Base-by-base conservation (phyloP, 805 yeast genomes). In the Yamadazyma olivae region DNA sequence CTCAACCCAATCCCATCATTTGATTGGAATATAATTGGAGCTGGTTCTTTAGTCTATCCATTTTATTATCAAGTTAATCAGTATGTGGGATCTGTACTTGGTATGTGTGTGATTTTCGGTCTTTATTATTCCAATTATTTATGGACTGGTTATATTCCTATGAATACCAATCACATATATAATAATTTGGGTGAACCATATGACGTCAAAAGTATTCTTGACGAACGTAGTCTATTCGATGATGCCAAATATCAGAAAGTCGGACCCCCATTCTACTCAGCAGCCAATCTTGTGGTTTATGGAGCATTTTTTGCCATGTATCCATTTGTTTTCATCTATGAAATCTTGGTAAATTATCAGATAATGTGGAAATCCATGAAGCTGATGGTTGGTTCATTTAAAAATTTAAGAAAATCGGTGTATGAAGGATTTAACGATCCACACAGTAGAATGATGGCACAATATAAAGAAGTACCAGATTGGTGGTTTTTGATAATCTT, bases 1-100 rank as follows among this genome's bases (percentile, higher is more conserved):
- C 38, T 75, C 30, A 77, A 75, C 48, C 81, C 81, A 7, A 47
- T 72, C 28, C 56, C 80, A 7, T 62, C 77, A 1, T 67, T 77
- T 50, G 83, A 77, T 32, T 76, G 81, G 56, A 74, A 73, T 53
- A 53, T 67, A 22, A 44, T 66, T 12, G 34, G 38, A 16, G 47
- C 53, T 23, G 35, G 46, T 4, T 49, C 62, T n/a, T 59, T 77
- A 53, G 49, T 67, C 6, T 37, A 61, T 9, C 83, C 83, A 13
- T 64, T 66, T 35, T 70, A 54, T 42, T 26, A 44, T 9, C 40
- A 42, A 7, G 38, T 46, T 19, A 50, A 45, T 36, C 35, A 32
- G 14, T 47, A 41, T 30, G 17, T 47, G 29, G 61, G 61, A 9
- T 19, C 38, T 4, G 0, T 49, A 3, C 18, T 53, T n/a, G 51